phyloP scores from a whole-genome alignment of 2,329 filamentous ascomycete species.

The Alternaria tenuissima region DNA sequence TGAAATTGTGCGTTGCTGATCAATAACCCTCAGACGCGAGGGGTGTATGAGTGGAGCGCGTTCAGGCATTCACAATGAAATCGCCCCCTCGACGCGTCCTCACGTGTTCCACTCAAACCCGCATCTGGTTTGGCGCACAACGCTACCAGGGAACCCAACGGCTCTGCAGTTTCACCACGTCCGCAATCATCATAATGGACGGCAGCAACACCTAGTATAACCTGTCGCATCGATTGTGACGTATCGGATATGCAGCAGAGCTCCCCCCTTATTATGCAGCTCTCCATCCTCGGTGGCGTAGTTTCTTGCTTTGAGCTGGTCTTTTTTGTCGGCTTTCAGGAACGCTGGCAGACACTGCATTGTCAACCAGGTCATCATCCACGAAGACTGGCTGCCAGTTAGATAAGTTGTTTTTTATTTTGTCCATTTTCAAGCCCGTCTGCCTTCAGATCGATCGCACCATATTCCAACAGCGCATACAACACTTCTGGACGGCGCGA shows the following conservation, averaged over 20 bases:
- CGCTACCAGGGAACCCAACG: slow-evolving; percentile 14
- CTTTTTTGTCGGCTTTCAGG: too few species aligned
- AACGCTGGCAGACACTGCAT: not conserved
- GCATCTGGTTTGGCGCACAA: slow-evolving; percentile 3
- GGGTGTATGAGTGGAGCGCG: slow-evolving; percentile 11
- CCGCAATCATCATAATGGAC: not conserved
- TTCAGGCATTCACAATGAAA: slow-evolving; percentile 12
- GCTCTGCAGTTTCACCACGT: slow-evolving; percentile 13
- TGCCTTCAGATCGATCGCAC: not conserved
- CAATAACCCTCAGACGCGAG: slow-evolving; percentile 12
- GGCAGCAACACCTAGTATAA: not conserved
- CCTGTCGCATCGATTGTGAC: slow-evolving; percentile 2
- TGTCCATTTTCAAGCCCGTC: not conserved
- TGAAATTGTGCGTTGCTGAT: slow-evolving; percentile 26
- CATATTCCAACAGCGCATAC: not conserved
- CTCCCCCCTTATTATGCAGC: not conserved
- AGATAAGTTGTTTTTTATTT: not conserved
- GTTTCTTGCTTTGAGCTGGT: not conserved
- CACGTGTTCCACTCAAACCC: slow-evolving; percentile 17
- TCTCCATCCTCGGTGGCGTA: not conserved
- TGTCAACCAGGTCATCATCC: not conserved
- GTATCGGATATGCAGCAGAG: not conserved
- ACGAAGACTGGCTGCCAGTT: not conserved
- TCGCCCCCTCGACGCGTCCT: slow-evolving; percentile 18
- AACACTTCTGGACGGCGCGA: not conserved